These are phyloP conservation scores for Colletotrichum falcatum DNA, from an alignment of 2,329 filamentous ascomycete genomes.

Conservation along the genomic window DNA sequence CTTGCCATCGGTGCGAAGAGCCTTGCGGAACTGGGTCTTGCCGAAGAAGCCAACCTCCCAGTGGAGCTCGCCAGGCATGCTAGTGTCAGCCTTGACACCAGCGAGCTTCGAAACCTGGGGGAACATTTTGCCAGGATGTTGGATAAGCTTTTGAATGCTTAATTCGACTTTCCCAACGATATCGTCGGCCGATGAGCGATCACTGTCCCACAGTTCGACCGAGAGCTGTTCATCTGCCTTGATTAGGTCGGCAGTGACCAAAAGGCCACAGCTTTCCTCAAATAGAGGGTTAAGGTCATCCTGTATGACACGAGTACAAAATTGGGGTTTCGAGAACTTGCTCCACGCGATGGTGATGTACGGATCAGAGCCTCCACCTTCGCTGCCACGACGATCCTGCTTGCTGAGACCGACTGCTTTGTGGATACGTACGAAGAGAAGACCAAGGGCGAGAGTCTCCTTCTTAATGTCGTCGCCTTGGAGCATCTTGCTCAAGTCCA, in stretches of 20 bases:
- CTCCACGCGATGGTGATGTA: slow-evolving; percentile 96
- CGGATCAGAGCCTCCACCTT: slow-evolving; percentile 90
- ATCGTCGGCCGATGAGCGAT: slow-evolving; percentile 91
- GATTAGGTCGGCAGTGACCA: slow-evolving; percentile 90
- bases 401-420: slow-evolving; percentile 90
- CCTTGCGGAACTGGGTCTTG: slow-evolving; percentile 88
- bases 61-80: slow-evolving; percentile 92
- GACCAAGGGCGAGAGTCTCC: slow-evolving; percentile 84
- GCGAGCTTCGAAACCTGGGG: slow-evolving; percentile 85
- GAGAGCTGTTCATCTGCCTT: slow-evolving; percentile 94
- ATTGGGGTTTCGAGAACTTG: slow-evolving; percentile 98
- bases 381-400: slow-evolving; percentile 85
- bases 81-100: slow-evolving; percentile 84
- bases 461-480: slow-evolving; percentile 94
- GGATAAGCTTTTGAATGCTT: slow-evolving; percentile 93
- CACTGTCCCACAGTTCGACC: slow-evolving; percentile 96
- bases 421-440: slow-evolving; percentile 94
- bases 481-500: slow-evolving; percentile 91
- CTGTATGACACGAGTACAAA: slow-evolving; percentile 95
- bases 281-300: slow-evolving; percentile 95
- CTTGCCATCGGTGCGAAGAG: slow-evolving; percentile 87
- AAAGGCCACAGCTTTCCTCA: slow-evolving; percentile 85
- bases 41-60: slow-evolving; percentile 98
- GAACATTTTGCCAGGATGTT: slow-evolving; percentile 93
- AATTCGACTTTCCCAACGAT: slow-evolving; percentile 95